A percentile compares a stretch with the other conserved stretches of the same genome.
Conservation (phyloP, 345 rosid species). For the Tarenaya hassleriana region DNA sequence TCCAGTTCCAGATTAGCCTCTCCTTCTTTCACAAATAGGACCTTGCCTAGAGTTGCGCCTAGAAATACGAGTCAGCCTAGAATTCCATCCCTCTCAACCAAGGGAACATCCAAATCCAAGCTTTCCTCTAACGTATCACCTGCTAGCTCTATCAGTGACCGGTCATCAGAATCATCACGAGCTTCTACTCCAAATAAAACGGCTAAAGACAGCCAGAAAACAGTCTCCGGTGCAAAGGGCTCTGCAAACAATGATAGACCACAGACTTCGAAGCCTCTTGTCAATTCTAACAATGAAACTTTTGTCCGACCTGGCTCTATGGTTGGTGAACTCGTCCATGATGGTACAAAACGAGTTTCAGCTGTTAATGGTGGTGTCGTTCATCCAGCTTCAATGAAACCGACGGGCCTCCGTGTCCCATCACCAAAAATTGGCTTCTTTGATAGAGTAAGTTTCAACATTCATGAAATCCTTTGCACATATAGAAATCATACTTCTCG, state of each 20-base stretch:
- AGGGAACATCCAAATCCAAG: slow-evolving; percentile 41
- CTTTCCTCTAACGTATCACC: slow-evolving; percentile 47
- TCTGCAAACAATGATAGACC: slow-evolving; percentile 19
- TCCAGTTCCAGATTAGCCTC: slow-evolving; percentile 30
- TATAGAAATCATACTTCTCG: slow-evolving; percentile 1
- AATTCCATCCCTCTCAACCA: slow-evolving; percentile 33
- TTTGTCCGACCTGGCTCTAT: slow-evolving; percentile 31
- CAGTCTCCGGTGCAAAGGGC: slow-evolving; percentile 10
- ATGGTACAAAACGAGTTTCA: slow-evolving; percentile 31
- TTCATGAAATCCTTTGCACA: slow-evolving; percentile 16
- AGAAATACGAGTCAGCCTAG: slow-evolving; percentile 36
- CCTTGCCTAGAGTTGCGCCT: slow-evolving; percentile 31
- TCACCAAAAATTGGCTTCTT: slow-evolving; percentile 94
- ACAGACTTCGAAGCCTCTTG: slow-evolving; percentile 30
- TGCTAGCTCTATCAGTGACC: slow-evolving; percentile 71
- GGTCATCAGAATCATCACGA: slow-evolving; percentile 58
- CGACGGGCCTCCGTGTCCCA: slow-evolving; percentile 88
- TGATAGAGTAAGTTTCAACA: slow-evolving; percentile 71
- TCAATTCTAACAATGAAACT: slow-evolving; percentile 26
- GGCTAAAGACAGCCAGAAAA: slow-evolving; percentile 25
- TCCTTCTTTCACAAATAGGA: slow-evolving; percentile 29
- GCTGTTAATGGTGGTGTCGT: slow-evolving; percentile 26
- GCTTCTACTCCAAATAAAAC: slow-evolving; percentile 47
- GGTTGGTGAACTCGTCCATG: slow-evolving; percentile 22
- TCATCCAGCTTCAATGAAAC: slow-evolving; percentile 41